These are phyloP conservation scores for Fraxinus albicans DNA, from an alignment of 305 asterid species.

Conservation along the genomic window DNA sequence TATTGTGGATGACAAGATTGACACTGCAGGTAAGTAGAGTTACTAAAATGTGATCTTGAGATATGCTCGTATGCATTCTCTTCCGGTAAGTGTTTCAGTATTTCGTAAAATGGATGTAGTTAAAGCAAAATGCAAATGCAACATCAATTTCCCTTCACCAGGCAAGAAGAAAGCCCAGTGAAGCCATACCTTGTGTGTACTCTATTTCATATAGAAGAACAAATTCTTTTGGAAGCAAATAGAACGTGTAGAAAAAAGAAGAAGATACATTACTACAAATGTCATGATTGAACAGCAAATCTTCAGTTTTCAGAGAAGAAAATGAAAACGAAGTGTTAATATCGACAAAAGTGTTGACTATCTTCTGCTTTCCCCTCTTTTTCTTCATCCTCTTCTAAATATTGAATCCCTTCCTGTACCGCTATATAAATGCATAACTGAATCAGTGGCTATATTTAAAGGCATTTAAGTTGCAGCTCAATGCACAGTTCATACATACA, in stretches of 20 bases:
- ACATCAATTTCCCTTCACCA: not conserved
- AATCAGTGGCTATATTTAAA: not conserved
- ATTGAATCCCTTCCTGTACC: not conserved
- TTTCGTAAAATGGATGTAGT: not conserved
- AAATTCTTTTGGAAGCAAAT: not conserved
- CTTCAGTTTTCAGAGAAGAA: not conserved
- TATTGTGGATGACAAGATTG: slow-evolving; percentile 92
- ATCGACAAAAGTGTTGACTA: not conserved
- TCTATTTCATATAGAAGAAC: not conserved
- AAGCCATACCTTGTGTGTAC: not conserved
- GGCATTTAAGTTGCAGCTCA: not conserved
- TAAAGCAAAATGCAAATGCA: not conserved
- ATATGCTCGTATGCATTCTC: not conserved
- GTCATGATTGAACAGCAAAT: not conserved
- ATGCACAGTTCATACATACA: not conserved
- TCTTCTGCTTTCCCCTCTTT: not conserved
- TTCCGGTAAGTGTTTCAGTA: not conserved
- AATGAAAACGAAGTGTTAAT: not conserved
- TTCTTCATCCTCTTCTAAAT: not conserved
- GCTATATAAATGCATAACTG: not conserved
- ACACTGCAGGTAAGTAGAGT: slow-evolving; percentile 68
- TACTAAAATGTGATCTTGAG: slow-evolving; percentile 3
- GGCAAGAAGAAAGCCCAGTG: not conserved
- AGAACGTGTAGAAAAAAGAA: not conserved
- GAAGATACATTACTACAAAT: not conserved